phyloP scores from a whole-genome alignment of 805 yeast species.

The Candida maesae region DNA sequence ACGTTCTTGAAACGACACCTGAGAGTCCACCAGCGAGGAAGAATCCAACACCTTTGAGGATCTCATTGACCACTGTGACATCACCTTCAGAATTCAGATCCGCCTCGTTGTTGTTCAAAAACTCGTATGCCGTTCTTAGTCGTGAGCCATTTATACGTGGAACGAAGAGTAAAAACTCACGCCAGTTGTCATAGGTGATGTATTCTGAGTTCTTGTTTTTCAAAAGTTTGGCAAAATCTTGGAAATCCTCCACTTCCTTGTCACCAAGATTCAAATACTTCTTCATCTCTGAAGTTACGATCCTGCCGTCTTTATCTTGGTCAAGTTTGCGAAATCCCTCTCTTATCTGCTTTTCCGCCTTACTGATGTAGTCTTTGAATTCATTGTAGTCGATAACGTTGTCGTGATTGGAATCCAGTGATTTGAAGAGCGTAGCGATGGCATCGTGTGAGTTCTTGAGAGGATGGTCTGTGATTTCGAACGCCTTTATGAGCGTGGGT shows the following conservation, averaged over 20 bases:
- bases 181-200: conserved; percentile 81
- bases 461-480: conserved; percentile 52
- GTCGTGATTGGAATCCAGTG: conserved; percentile 58
- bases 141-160: conserved; percentile 78
- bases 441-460: conserved; percentile 57
- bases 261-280: conserved; percentile 57
- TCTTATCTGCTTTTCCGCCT: conserved; percentile 69
- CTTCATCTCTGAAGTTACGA: conserved; percentile 62
- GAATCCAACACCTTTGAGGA: conserved; percentile 81
- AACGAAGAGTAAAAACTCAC: conserved; percentile 75
- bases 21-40: conserved; percentile 94
- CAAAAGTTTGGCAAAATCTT: conserved; percentile 46
- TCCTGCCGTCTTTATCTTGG: conserved; percentile 66
- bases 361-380: conserved; percentile 58
- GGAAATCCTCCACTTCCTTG: conserved; percentile 47
- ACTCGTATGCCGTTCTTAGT: conserved; percentile 74
- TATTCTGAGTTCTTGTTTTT: conserved; percentile 54
- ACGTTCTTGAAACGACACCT: conserved; percentile 93
- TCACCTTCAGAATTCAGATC: conserved; percentile 91
- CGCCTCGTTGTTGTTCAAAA: conserved; percentile 72
- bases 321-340: conserved; percentile 68
- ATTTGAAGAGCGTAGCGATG: conserved; percentile 49
- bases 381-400: conserved; percentile 57
- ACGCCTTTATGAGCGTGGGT: conserved; percentile 35
- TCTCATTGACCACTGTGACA: conserved; percentile 75